These are phyloP conservation scores for Aurinia saxatilis DNA, from an alignment of 345 rosid genomes.

Conservation along the genomic window DNA sequence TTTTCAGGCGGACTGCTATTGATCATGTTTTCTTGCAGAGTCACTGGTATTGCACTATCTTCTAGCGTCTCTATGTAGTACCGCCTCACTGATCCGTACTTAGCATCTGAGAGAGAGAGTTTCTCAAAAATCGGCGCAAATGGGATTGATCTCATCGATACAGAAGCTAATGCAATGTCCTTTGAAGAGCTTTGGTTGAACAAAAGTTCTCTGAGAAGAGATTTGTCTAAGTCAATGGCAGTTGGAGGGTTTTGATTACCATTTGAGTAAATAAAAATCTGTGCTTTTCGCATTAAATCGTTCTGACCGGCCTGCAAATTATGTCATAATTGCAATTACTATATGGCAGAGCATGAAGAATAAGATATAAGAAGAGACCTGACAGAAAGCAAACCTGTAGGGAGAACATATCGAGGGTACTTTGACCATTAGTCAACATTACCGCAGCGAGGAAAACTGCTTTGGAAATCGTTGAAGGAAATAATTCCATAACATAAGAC, in stretches of 20 bases:
- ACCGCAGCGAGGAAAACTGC: conserved; percentile 79
- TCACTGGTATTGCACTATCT: conserved; percentile 74
- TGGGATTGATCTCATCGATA: conserved; percentile 88
- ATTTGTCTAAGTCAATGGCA: conserved; percentile 78
- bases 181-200: conserved; percentile 85
- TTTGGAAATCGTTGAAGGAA: conserved; percentile 65
- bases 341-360: background rate
- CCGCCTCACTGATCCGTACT: conserved; percentile 72
- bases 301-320: conserved; percentile 53
- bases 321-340: background rate
- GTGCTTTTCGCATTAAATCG: conserved; percentile 71
- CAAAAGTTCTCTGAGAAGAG: conserved; percentile 60
- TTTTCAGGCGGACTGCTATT: conserved; percentile 72
- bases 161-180: conserved; percentile 92
- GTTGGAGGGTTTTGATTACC: conserved; percentile 83
- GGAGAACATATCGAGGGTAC: conserved; percentile 68
- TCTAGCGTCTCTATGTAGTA: conserved; percentile 72
- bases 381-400: conserved; percentile 42
- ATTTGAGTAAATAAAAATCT: conserved; percentile 66
- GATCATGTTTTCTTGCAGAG: conserved; percentile 69
- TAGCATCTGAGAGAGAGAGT: conserved; percentile 59
- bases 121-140: conserved; percentile 92
- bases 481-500: conserved; percentile 80
- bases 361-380: background rate
- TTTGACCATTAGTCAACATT: conserved; percentile 68